Conservation (phyloP, 257 asterid species). For the Orobanche coerulescens region DNA sequence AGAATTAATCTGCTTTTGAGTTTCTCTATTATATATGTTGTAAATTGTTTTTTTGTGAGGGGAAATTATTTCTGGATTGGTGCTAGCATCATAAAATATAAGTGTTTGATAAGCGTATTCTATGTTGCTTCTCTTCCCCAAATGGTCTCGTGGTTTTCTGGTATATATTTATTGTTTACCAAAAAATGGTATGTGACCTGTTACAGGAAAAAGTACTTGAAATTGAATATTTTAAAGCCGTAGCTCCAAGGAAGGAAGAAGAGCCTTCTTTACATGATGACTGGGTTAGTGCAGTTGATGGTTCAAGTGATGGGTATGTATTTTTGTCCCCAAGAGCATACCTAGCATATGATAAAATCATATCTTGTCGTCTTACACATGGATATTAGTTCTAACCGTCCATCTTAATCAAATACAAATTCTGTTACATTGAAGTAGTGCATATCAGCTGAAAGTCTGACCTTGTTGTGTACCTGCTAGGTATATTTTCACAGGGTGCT, state of each 20-base stretch:
- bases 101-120: background rate
- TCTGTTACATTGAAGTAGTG: background rate
- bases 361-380: background rate
- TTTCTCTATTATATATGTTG: background rate
- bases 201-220: constrained; percentile 82
- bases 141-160: background rate
- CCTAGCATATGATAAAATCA: constrained; percentile 4
- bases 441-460: constrained; percentile 9
- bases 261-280: constrained; percentile 81
- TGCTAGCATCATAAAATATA: background rate
- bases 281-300: constrained; percentile 98
- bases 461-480: constrained; percentile 32
- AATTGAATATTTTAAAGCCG: constrained; percentile 82
- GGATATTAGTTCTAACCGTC: constrained; percentile 9
- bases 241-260: constrained; percentile 76
- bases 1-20: background rate
- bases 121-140: constrained; percentile 7
- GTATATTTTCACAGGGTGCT: constrained; percentile 87
- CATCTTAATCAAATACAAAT: constrained; percentile 6
- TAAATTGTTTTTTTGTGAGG: background rate
- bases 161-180: background rate
- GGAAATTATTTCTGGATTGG: background rate
- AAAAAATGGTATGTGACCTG: constrained; percentile 8
- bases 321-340: constrained; percentile 2
- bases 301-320: constrained; percentile 64